Percentiles rank a stretch among this genome's conserved stretches.
Evolutionary conservation across 2,329 filamentous ascomycete genomes (phyloP).

Genomic region (Diaporthe aspalathi): DNA sequence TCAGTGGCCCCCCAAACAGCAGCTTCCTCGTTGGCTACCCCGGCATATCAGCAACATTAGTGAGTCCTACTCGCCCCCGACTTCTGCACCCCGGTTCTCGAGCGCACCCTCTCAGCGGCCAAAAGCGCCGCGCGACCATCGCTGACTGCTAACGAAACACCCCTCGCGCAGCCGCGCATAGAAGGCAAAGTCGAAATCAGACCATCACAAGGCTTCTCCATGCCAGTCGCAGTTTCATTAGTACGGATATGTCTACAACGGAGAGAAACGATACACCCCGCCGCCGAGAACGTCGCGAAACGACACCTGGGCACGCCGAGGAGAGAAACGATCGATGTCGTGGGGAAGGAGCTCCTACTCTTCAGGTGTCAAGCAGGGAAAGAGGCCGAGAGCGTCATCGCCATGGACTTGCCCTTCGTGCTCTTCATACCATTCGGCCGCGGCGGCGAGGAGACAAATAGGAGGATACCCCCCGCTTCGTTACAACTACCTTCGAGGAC

Average conservation of each 20-base stretch:
- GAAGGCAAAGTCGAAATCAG: conserved; percentile 98
- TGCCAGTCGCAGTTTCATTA: conserved; percentile 89
- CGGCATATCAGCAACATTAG: conserved; percentile 95
- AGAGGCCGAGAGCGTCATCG: conserved; percentile 88
- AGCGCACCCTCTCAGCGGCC: neutral
- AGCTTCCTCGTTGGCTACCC: conserved; percentile 97
- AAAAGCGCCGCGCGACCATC: conserved; percentile 34
- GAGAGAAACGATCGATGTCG: conserved; percentile 90
- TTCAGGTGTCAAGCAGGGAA: conserved; percentile 87
- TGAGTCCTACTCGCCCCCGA: conserved; percentile 62
- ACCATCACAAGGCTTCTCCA: conserved; percentile 84
- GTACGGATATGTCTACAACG: conserved; percentile 95
- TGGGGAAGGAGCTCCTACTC: conserved; percentile 94
- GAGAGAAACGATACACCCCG: conserved; percentile 95
- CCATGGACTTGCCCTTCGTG: conserved; percentile 97
- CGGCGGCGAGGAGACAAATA: conserved; percentile 88
- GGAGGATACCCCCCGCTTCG: conserved; percentile 91
- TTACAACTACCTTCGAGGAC: conserved; percentile 90
- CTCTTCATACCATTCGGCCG: conserved; percentile 96
- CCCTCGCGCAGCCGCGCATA: conserved; percentile 80
- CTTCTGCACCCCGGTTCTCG: conserved; percentile 23
- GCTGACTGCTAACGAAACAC: conserved; percentile 27
- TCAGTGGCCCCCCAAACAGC: conserved; percentile 96
- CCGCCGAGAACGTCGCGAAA: conserved; percentile 93
- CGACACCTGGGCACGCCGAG: conserved; percentile 90